Base-by-base conservation (phyloP, 768 basidiomycete genomes). In the Tylopilus vinaceipallidus region DNA sequence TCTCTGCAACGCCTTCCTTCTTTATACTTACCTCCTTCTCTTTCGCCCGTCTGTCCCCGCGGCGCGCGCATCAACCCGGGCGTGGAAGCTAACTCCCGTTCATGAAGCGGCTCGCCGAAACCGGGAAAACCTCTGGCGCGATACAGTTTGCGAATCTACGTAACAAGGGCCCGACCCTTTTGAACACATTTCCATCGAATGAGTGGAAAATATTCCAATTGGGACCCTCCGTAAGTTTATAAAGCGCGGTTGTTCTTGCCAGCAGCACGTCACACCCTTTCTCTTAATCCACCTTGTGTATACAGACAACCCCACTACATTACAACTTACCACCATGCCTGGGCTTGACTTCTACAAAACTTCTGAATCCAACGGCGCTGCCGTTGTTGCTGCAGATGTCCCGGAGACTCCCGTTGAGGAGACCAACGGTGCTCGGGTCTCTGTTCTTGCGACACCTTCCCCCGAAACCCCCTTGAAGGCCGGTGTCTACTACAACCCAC, bases 401-500 rank as follows among this genome's bases (percentile, higher is more conserved):
- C 42, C 59, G 8, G 30, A 42, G 6, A 52, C 45, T 0, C 60
- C 57, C 10, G 3, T 47, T 14, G 33, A 52, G 24, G 52, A 42
- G 22, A 23, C 45, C 23, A 50, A 29, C 7, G 0, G 19, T 12
- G 1, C 46, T 19, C n/a, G n/a, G n/a, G n/a, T n/a, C n/a, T 3
- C n/a, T 2, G 19, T 42, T 13, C 4, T 13, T 24, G 26, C 14
- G 7, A 41, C 55, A 13, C 53, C 58, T 33, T 45, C 55, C 11
- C 55, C 64, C 1, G 47, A 44, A 12, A 3, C 6, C 2, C 42
- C 55, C 2, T 49, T 56, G 47, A 67, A 38, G 19, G 8, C 53
- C 4, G 62, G 47, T 11, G 68, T 67, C 3, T 88, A 87, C 66
- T 79, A 82, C 64, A 89, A 88, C 60, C 47, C 85, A 40, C 84